Evolutionary conservation across 2,329 filamentous ascomycete species (phyloP), one percentile per base, ranked within the genome.

Genomic region (Aspergillus persii): DNA sequence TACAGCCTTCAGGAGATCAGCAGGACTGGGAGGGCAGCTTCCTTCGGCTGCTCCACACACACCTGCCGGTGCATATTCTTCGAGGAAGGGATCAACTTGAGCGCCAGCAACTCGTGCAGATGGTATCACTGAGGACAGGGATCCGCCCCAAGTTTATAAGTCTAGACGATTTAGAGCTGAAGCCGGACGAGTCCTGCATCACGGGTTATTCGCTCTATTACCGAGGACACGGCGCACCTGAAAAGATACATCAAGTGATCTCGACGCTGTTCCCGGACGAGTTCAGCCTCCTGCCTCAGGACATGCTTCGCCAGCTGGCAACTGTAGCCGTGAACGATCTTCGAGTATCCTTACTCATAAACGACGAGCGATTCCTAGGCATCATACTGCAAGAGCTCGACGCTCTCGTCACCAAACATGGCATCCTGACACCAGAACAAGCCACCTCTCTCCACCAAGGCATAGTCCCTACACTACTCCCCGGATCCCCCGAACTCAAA

Each of bases 301-400:
- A 68, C 12, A 66, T 74, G 60, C 53, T 68, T 8, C 67, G 59
- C 1, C 66, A 71, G 5, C 33, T 75, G 12, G 61, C 63, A 3
- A 44, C 66, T 5, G 57, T 65, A 5, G 68, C 66, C 36, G 65
- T 73, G 27, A 73, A 75, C 44, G 71, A 74, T 47, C 61, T 74
- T 50, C 63, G 72, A n/a, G 67, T 63, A 7, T 62, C 70, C 0
- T 58, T 71, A 9, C 61, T 75, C 3, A 62, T 68, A 2, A 69
- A 73, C 36, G 72, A 74, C 50, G 71, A 74, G 57, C 41, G 72
- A 39, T 69, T 74, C 57, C 59, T 74, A 8, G 68, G 73, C 3
- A 63, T 77, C 47, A 57, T 75, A 15, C 56, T 68, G 27, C 61
- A 75, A 53, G 64, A 68, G n/a, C 57, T 68, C 1, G 46, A 61